Evolutionary conservation across 352 stramenopile genomes (phyloP), one percentile per base, ranked within the genome.

Genomic region (Aphanomyces euteiches): DNA sequence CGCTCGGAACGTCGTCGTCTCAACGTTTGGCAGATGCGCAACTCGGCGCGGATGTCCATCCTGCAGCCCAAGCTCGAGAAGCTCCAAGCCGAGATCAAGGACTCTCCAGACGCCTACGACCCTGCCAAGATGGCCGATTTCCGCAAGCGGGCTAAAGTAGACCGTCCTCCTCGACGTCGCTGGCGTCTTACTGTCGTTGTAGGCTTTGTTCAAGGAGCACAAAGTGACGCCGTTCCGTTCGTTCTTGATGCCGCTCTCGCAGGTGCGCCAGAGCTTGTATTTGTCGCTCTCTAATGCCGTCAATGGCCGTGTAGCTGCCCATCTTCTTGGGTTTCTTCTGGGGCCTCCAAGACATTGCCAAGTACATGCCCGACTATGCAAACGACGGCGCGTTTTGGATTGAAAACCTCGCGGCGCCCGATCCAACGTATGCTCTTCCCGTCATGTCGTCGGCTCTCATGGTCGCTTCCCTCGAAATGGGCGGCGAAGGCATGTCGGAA

Each of bases 321-420:
- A 79, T 95, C 17, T 95, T 95, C 71, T 65, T 95, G n/a, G 78
- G 82, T 5, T 93, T 93, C 66, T 92, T 95, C 73, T 93, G 83
- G 87, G 87, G 85, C 3, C 77, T 95, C 2, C 83, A 92, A 73
- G 72, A 87, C 19, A 89, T 92, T 56, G 76, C 83, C 21, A 84
- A 91, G 72, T 93, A 92, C 74, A 89, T 91, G 56, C 85, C 85
- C 2, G 84, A 89, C 45, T 95, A 92, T 60, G 57, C 76, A 12
- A 80, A 84, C 7, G 87, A 87, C 17, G 89, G 89, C n/a, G 70
- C 88, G 41, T 83, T 85, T 43, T 96, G 89, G 89, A 83, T 96
- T 68, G 53, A 74, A 1, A 87, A 96, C 61, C 78, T 96, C n/a
- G 91, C 83, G 13, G 76, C 72, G 15, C 74, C 85, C 6, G 89